Evolutionary conservation across 2,329 filamentous ascomycete species (phyloP), one percentile per base, ranked within the genome.

Genomic region (Neonectria hederae): DNA sequence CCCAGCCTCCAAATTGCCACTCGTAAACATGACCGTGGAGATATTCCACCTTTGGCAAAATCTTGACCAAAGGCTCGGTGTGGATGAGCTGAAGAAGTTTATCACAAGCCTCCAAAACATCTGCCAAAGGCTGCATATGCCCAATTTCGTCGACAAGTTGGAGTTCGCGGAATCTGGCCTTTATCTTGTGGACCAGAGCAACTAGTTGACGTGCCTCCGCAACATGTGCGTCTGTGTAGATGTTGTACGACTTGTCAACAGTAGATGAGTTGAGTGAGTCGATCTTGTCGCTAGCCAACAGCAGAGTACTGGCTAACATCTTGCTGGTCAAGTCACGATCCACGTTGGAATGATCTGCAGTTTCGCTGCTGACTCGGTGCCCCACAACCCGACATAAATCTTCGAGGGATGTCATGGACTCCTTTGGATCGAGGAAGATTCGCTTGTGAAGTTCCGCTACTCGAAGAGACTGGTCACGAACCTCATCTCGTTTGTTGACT

Each of bases 1-100:
- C 94, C 79, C 97, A 94, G 45, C 91, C 90, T 35, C 88, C 88
- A 75, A 89, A 89, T 76, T 99, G 94, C 96, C 96, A 99, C 78
- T 98, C 94, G 67, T 97, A 90, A 53, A 99, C 87, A 69, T 91
- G 90, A 0, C 84, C 86, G 78, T 98, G 92, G 5, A 99, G 84
- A 68, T 95, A 93, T 78, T 99, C 97, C 3, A 96, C 86, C 75
- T 92, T 93, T 2, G 91, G 92, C 56, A 99, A 87, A 61, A 97
- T 89, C 73, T 92, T 94, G 1, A 94, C 94, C 5, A 99, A 83
- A 0, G 96, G 94, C 60, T 97, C 94, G 1, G 88, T 87, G 71
- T 97, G 90, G 22, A 88, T 84, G 71, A 97, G 88, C 59, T 90
- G 86, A 2, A 97, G 84, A 0, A 97, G 83, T 69, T 92, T 89